A percentile compares a stretch with the other conserved stretches of the same genome.
These are phyloP conservation scores for Camellia japonica DNA, from an alignment of 148 eudicot species.

Conservation along the genomic window DNA sequence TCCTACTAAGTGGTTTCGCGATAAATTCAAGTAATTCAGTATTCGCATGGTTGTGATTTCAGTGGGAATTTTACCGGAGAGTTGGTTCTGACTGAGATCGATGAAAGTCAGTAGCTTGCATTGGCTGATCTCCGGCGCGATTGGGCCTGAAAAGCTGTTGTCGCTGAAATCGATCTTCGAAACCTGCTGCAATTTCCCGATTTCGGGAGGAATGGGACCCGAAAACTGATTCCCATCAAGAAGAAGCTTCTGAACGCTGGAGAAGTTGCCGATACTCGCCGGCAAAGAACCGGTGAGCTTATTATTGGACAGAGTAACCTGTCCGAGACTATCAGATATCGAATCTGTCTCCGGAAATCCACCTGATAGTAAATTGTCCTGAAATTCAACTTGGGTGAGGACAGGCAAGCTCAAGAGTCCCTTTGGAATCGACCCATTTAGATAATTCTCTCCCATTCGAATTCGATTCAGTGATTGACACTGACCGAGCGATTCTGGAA, in stretches of 20 bases:
- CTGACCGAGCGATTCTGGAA: constrained; percentile 73
- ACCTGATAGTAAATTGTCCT: constrained; percentile 71
- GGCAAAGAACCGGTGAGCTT: constrained; percentile 73
- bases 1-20: constrained; percentile 69
- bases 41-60: constrained; percentile 80
- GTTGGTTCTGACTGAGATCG: constrained; percentile 76
- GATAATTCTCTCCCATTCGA: constrained; percentile 83
- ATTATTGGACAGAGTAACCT: constrained; percentile 78
- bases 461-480: constrained; percentile 64
- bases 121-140: constrained; percentile 59
- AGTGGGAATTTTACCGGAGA: constrained; percentile 69
- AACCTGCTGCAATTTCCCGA: constrained; percentile 76
- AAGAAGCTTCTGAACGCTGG: constrained; percentile 73
- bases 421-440: constrained; percentile 86
- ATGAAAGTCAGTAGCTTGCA: constrained; percentile 74
- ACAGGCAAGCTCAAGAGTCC: constrained; percentile 71
- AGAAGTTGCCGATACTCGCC: constrained; percentile 64
- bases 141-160: constrained; percentile 57
- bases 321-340: constrained; percentile 58
- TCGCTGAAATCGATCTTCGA: constrained; percentile 89
- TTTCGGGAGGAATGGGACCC: constrained; percentile 64
- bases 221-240: constrained; percentile 72
- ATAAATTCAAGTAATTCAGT: constrained; percentile 74
- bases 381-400: constrained; percentile 85
- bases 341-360: constrained; percentile 61